phyloP scores from a whole-genome alignment of 352 stramenopile genomes.

The Sclerospora graminicola region DNA sequence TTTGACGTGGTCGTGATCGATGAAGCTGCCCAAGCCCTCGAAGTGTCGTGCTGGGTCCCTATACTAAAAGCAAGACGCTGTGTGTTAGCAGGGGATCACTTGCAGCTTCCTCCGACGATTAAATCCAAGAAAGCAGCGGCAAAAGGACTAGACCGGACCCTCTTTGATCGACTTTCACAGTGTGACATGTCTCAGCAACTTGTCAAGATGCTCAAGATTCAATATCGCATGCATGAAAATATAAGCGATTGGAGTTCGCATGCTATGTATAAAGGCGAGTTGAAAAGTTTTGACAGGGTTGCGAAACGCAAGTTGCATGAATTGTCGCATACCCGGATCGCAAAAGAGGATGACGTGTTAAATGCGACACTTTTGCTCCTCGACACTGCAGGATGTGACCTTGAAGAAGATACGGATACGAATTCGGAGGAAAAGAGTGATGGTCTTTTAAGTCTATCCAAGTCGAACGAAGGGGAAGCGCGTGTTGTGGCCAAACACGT shows the following conservation, averaged over 20 bases:
- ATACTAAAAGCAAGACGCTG: slow-evolving; percentile 87
- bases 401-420: slow-evolving; percentile 73
- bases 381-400: slow-evolving; percentile 90
- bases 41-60: slow-evolving; percentile 95
- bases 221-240: slow-evolving; percentile 96
- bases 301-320: slow-evolving; percentile 69
- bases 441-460: slow-evolving; percentile 42
- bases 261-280: slow-evolving; percentile 89
- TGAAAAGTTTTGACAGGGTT: slow-evolving; percentile 72
- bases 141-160: slow-evolving; percentile 82
- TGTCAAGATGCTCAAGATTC: slow-evolving; percentile 91
- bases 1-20: slow-evolving; percentile 97
- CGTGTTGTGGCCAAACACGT: slow-evolving; percentile 79
- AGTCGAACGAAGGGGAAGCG: slow-evolving; percentile 77
- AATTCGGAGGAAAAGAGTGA: slow-evolving; percentile 9
- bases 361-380: slow-evolving; percentile 84
- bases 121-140: slow-evolving; percentile 79
- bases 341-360: slow-evolving; percentile 46
- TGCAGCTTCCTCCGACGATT: slow-evolving; percentile 96
- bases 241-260: slow-evolving; percentile 94
- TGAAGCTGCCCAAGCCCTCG: slow-evolving; percentile 94
- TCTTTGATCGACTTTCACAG: slow-evolving; percentile 94
- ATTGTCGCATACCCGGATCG: slow-evolving; percentile 52
- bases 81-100: slow-evolving; percentile 91
- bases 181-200: slow-evolving; percentile 35